Conservation (phyloP, 1,284 basidiomycete species). For the Papiliotrema fonsecae region DNA sequence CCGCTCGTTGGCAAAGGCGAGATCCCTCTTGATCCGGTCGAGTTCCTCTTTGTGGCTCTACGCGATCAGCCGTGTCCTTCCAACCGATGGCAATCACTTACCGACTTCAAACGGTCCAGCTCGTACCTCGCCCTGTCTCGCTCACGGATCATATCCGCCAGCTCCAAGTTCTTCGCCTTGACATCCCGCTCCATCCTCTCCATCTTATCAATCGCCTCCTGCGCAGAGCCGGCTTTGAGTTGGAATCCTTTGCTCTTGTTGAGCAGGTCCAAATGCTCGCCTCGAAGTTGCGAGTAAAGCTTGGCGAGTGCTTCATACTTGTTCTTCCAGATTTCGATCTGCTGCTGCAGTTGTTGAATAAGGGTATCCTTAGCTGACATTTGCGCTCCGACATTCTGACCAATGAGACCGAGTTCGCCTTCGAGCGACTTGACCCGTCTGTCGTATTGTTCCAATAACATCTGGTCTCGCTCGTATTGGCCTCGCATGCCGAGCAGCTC, state of each 20-base stretch:
- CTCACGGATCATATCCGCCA: conserved; percentile 98
- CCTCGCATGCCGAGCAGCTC: conserved; percentile 90
- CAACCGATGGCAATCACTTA: conserved; percentile 24
- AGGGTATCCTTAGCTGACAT: conserved; percentile 90
- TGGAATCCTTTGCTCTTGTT: conserved; percentile 97
- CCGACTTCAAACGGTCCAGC: conserved; percentile 86
- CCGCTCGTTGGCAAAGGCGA: conserved; percentile 95
- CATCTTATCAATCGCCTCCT: conserved; percentile 99
- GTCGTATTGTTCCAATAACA: conserved; percentile 97
- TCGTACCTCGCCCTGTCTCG: conserved; percentile 95
- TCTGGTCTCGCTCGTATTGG: conserved; percentile 97
- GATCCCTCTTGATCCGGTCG: conserved; percentile 86
- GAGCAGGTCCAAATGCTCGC: conserved; percentile 96
- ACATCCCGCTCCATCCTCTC: conserved; percentile 98
- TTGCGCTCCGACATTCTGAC: conserved; percentile 78
- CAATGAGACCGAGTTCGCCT: conserved; percentile 76
- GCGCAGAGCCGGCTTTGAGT: conserved; percentile 95
- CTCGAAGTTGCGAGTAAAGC: conserved; percentile 94
- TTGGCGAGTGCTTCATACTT: conserved; percentile 99
- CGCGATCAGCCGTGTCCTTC: conserved; percentile 1
- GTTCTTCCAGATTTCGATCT: conserved; percentile 94
- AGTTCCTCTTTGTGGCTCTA: conserved; percentile 89
- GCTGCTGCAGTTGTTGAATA: conserved; percentile 92
- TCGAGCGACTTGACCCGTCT: conserved; percentile 94
- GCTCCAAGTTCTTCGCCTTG: conserved; percentile 95